Base-by-base conservation (phyloP, 306 rosid genomes). In the Malus orientalis region DNA sequence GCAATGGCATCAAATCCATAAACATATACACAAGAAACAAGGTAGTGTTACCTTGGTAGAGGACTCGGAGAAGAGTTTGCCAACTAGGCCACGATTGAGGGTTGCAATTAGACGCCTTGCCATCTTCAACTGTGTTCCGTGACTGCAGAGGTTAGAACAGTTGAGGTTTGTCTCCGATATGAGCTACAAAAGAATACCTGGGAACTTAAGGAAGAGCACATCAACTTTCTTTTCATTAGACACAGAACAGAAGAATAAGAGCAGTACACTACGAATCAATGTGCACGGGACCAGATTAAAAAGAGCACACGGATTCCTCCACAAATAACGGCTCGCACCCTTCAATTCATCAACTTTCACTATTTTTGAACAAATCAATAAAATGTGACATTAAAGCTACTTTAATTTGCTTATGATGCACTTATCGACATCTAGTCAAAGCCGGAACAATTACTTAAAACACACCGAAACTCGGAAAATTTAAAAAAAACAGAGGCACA, bases 81-180 rank as follows among this genome's bases (percentile, higher is more conserved):
- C 90, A 6, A 86, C 49, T 36, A 85, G 86, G 36, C 85, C 74
- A 58, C 86, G 84, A 81, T 86, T 87, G 59, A 90, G 64, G 38
- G 63, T 74, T 1, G 91, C 88, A 64, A 90, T 79, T 70, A 90
- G 82, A 33, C 83, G 90, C 80, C 67, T 90, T 4, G 91, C 91
- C 94, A 89, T 89, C 65, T 76, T 65, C 60, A 22, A 20, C 55
- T 16, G n/a, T 67, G 67, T 67, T 67, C 42, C 30, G 30, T 9
- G 67, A 55, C 25, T 36, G 19, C 36, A 55, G 18, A n/a, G 22
- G n/a, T 23, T 19, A 18, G 38, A 75, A n/a, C 54, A 32, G 16
- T 25, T 14, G 40, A 22, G 40, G 15, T 6, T 11, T 22, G 5
- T 65, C 53, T 70, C 58, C 18, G 32, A 54, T 32, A 25, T 8